Base-by-base conservation (phyloP, 208 protist genomes). In the Leishmania martiniquensis region DNA sequence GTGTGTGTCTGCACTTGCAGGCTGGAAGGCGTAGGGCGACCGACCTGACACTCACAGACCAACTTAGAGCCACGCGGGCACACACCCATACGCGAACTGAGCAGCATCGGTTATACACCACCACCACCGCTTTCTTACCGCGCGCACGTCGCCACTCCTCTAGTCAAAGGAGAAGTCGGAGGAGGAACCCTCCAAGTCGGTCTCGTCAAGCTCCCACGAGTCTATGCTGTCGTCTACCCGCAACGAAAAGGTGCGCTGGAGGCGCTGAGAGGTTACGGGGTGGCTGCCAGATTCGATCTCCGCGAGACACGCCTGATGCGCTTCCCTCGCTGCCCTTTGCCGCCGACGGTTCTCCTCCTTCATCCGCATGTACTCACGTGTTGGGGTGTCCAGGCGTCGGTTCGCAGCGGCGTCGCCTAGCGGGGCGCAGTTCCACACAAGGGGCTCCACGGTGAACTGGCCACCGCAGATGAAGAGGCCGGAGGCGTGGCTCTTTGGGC, bases 391-490 rank as follows among this genome's bases (percentile, higher is more conserved):
- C 32, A 65, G 2, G 25, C 15, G 29, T 12, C 59, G 69, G 51
- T 73, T 37, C 32, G 34, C 29, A 4, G 51, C 55, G 15, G 76
- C 82, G 12, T 78, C 51, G 57, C 77, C 82, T 1, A 85, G 77
- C 44, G 82, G 82, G n/a, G 81, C 29, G 15, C 13, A 1, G 29
- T 70, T 54, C 72, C 71, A 80, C 25, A 62, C 29, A n/a, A 34
- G 32, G 4, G 77, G 37, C 59, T 63, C 54, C 32, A 85, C 65
- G 0, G 72, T 51, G 32, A 85, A n/a, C 42, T 76, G 82, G 0
- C 82, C 82, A 2, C 82, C 82, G 39, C 76, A 81, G 32, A 82
- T 72, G 77, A 75, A 85, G 0, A 82, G 29, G 0, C 39, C 44
- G 0, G 77, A 52, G n/a, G 34, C 6, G 7, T 68, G 49, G 25